These are phyloP conservation scores for Plasmodium reichenowi DNA, from an alignment of 169 alveolate species.

Conservation along the genomic window DNA sequence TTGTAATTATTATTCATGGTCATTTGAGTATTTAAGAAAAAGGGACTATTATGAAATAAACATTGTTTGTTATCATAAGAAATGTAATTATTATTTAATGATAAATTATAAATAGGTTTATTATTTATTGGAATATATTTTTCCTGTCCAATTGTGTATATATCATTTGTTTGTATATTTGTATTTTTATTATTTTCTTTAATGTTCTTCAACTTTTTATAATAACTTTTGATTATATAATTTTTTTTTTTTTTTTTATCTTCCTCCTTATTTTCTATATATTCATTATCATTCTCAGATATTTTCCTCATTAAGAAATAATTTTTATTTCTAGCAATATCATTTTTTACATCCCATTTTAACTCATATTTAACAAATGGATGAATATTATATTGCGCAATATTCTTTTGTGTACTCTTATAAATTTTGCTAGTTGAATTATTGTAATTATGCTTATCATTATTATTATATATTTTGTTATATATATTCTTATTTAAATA, in stretches of 20 bases:
- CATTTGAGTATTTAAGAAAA: slow-evolving; percentile 2
- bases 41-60: neutral
- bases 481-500: neutral
- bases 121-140: too few relatives aligned
- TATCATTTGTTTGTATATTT: too few relatives aligned
- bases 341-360: neutral
- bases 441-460: neutral
- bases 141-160: neutral
- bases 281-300: neutral
- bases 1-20: neutral
- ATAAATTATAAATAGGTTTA: too few relatives aligned
- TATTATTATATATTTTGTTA: neutral
- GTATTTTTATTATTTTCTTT: too few relatives aligned
- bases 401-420: neutral
- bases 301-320: neutral
- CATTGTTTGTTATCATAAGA: too few relatives aligned
- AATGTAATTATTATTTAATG: too few relatives aligned
- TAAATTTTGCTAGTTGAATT: neutral
- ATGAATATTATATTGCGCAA: neutral
- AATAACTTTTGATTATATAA: too few relatives aligned
- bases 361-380: neutral
- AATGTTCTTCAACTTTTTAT: too few relatives aligned
- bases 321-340: neutral
- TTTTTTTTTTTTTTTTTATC: too few relatives aligned
- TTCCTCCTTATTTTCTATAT: neutral